These are phyloP conservation scores for Ganoderma sinense DNA, from an alignment of 1,284 basidiomycete species.

Conservation along the genomic window DNA sequence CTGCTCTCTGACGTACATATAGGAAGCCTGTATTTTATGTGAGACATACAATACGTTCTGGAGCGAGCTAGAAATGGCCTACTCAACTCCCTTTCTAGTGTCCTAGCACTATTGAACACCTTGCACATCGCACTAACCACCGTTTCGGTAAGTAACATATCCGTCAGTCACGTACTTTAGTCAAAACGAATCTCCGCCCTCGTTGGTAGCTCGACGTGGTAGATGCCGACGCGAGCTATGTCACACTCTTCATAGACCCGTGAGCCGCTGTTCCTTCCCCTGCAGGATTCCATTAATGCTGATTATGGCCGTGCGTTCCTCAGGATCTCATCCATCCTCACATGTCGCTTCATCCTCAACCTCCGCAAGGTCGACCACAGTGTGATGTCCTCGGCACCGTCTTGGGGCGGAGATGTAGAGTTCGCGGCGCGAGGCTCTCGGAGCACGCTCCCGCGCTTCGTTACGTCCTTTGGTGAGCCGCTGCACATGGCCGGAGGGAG, in stretches of 20 bases:
- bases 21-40: slow-evolving; percentile 2
- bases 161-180: background rate
- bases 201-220: background rate
- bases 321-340: slow-evolving; percentile 1
- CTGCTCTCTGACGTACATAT: background rate
- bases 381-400: background rate
- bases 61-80: background rate
- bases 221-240: background rate
- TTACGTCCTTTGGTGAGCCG: too few relatives aligned
- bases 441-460: too few relatives aligned
- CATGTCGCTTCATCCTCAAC: background rate
- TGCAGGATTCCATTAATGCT: background rate
- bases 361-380: background rate
- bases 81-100: background rate
- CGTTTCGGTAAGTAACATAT: background rate
- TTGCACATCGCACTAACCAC: background rate
- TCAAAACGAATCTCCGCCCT: background rate
- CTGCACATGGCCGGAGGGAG: too few relatives aligned
- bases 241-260: background rate
- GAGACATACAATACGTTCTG: background rate
- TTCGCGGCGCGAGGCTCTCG: background rate
- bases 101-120: background rate
- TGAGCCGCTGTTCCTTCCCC: background rate
- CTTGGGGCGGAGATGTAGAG: background rate
- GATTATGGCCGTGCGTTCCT: background rate